These are phyloP conservation scores for Alternaria sp. DNA, from an alignment of 2,329 filamentous ascomycete species.

Conservation along the genomic window DNA sequence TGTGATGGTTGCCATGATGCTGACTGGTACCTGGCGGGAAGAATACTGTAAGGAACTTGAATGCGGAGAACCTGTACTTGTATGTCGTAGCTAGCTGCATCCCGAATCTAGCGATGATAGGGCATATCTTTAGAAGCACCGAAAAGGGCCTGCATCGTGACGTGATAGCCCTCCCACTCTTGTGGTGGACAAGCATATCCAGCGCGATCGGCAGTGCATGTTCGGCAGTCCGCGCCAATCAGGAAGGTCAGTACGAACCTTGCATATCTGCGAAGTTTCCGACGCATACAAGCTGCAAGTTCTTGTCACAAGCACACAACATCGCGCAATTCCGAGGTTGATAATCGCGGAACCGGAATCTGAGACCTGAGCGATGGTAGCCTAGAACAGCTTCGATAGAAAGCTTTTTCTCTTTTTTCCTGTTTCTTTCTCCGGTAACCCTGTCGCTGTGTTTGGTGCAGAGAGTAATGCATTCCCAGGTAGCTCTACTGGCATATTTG, in stretches of 20 bases:
- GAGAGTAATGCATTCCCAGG: conserved; percentile 23
- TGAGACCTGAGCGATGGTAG: background rate
- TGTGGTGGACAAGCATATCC: conserved; percentile 3
- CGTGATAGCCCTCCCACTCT: conserved; percentile 13
- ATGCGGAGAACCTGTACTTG: conserved; percentile 15
- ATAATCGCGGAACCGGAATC: background rate
- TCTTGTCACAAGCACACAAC: no score
- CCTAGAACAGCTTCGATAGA: conserved; percentile 33
- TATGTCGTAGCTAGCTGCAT: conserved; percentile 20
- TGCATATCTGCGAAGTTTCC: conserved; percentile 4
- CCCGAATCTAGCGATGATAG: conserved; percentile 1
- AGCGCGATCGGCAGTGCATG: conserved; percentile 16
- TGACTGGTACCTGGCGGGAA: background rate
- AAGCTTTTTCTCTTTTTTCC: conserved; percentile 36
- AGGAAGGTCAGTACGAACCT: conserved; percentile 14
- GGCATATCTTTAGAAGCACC: background rate
- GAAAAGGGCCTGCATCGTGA: conserved; percentile 13
- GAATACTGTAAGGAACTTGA: background rate
- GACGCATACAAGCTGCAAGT: background rate
- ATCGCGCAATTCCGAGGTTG: background rate
- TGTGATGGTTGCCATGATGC: conserved; percentile 21
- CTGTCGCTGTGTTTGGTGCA: conserved; percentile 16
- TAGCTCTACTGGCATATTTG: conserved; percentile 31
- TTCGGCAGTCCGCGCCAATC: conserved; percentile 12
- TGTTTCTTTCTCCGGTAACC: conserved; percentile 5